These are phyloP conservation scores for Arabis hirsuta DNA, from an alignment of 345 rosid genomes.

Conservation along the genomic window DNA sequence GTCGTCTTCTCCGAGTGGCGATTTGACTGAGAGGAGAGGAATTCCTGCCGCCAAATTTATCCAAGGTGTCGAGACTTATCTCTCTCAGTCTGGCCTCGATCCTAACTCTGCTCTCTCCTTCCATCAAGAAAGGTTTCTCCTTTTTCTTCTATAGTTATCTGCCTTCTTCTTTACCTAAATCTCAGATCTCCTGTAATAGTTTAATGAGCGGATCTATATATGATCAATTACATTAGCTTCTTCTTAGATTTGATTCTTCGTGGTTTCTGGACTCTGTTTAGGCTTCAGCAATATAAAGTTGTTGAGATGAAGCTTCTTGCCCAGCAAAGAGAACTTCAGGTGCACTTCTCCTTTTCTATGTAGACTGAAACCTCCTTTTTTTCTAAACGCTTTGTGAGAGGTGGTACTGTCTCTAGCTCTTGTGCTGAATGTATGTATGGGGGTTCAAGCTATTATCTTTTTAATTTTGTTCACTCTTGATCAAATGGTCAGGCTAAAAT, in stretches of 20 bases:
- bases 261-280: constrained; percentile 36
- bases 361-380: too few relatives aligned
- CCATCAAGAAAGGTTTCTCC: constrained; percentile 80
- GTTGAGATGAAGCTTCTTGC: constrained; percentile 94
- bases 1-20: constrained; percentile 46
- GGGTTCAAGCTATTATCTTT: not conserved
- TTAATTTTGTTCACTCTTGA: not conserved
- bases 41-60: constrained; percentile 89
- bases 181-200: not conserved
- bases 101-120: constrained; percentile 83
- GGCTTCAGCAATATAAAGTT: constrained; percentile 85
- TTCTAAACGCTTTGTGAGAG: too few relatives aligned
- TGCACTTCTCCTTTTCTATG: not conserved
- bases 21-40: constrained; percentile 80
- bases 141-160: constrained; percentile 2
- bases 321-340: constrained; percentile 85
- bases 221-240: not conserved
- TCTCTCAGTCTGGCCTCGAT: constrained; percentile 69
- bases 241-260: too few relatives aligned
- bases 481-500: constrained; percentile 66
- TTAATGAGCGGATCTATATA: not conserved
- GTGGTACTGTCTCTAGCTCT: not conserved
- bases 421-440: not conserved
- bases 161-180: constrained; percentile 1
- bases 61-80: constrained; percentile 80